Conservation (phyloP, 331 rosid species). For the Rosa hybrid region DNA sequence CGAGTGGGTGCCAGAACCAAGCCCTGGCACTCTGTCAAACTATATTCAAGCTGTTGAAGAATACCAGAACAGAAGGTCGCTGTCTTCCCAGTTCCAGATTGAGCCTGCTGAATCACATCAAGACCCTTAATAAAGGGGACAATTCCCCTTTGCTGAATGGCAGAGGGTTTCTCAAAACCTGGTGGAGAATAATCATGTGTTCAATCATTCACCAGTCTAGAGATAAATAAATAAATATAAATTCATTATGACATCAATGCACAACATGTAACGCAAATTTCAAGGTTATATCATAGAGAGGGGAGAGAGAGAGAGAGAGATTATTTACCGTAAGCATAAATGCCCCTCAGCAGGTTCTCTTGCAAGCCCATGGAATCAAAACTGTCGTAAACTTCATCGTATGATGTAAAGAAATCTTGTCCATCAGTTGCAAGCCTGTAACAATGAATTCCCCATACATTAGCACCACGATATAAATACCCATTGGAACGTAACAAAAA, state of each 20-base stretch:
- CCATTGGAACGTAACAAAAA: background rate
- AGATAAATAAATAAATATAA: background rate
- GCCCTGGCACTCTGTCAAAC: slow-evolving; percentile 61
- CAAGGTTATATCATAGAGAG: background rate
- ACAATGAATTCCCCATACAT: slow-evolving; percentile 17
- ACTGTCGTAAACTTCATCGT: slow-evolving; percentile 65
- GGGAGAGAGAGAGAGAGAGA: background rate
- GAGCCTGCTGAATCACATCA: slow-evolving; percentile 87
- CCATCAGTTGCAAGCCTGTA: slow-evolving; percentile 63
- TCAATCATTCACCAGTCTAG: background rate
- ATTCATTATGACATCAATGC: background rate
- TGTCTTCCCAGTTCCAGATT: slow-evolving; percentile 85
- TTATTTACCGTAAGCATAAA: slow-evolving; percentile 66
- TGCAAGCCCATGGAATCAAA: slow-evolving; percentile 81
- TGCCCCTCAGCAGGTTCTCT: slow-evolving; percentile 83
- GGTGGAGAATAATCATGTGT: slow-evolving; percentile 11
- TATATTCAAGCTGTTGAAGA: slow-evolving; percentile 76
- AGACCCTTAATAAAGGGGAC: slow-evolving; percentile 78
- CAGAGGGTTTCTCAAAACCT: slow-evolving; percentile 85
- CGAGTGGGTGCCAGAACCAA: slow-evolving; percentile 85
- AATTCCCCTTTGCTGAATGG: slow-evolving; percentile 85
- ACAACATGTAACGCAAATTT: background rate
- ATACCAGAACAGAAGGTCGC: slow-evolving; percentile 85
- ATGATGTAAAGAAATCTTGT: slow-evolving; percentile 66
- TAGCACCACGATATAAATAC: slow-evolving; percentile 6